A percentile compares a stretch with the other conserved stretches of the same genome.
Conservation (phyloP, 805 yeast genomes). For the Naumovozyma dairenensis region DNA sequence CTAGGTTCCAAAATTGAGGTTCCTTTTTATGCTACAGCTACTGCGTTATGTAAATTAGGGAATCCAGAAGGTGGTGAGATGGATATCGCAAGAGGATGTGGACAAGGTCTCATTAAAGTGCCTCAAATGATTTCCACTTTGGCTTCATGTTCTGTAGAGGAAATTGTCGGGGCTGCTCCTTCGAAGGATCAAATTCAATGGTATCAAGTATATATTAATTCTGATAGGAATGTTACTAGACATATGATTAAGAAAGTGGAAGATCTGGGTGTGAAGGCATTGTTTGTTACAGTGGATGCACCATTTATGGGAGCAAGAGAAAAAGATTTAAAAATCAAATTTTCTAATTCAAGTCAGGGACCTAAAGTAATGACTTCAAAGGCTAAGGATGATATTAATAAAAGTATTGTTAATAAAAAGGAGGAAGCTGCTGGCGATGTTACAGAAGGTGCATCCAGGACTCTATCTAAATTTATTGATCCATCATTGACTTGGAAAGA, state of each 20-base stretch:
- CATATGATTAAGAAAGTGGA: conserved; percentile 63
- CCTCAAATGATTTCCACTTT: conserved; percentile 86
- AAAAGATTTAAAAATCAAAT: conserved; percentile 68
- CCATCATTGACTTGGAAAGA: conserved; percentile 58
- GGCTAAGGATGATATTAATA: too few relatives aligned
- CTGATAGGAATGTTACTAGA: conserved; percentile 57
- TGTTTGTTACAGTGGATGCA: conserved; percentile 87
- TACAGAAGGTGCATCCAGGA: conserved; percentile 75
- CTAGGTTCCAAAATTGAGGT: conserved; percentile 59
- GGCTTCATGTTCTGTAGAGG: conserved; percentile 83
- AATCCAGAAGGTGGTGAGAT: conserved; percentile 82
- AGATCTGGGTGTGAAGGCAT: conserved; percentile 63
- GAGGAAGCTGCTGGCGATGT: conserved; percentile 20
- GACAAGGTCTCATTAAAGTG: conserved; percentile 47
- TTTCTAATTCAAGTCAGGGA: conserved; percentile 28
- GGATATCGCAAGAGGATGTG: conserved; percentile 77
- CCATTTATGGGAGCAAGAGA: conserved; percentile 88
- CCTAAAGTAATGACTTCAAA: conserved; percentile 32
- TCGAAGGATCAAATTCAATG: conserved; percentile 64
- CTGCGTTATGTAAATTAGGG: conserved; percentile 86
- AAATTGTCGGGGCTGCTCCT: conserved; percentile 60
- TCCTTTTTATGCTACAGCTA: conserved; percentile 86
- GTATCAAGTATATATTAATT: conserved; percentile 80
- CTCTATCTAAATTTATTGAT: conserved; percentile 79
- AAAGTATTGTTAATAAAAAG: too few relatives aligned